Conservation (phyloP, 2,329 filamentous ascomycete species). For the Clarireedia sp. region DNA sequence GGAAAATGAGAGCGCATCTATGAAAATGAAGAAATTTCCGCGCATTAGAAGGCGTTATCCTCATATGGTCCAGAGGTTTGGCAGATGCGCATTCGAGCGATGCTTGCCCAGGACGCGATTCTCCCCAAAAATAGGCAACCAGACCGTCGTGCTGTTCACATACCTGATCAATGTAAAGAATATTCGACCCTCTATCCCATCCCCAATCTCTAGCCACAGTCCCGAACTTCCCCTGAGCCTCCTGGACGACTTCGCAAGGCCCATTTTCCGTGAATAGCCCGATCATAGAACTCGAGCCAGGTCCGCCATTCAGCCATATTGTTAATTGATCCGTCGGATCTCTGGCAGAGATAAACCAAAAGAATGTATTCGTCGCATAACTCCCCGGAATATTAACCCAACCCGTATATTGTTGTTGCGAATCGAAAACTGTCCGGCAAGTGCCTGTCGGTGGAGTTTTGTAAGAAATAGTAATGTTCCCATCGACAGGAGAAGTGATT, state of each 20-base stretch:
- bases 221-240: slow-evolving; percentile 40
- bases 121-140: background rate
- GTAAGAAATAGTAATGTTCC: slow-evolving; percentile 59
- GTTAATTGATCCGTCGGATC: slow-evolving; percentile 43
- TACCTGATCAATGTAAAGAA: slow-evolving; percentile 47
- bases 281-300: slow-evolving; percentile 56
- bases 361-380: slow-evolving; percentile 42
- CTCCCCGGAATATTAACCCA: slow-evolving; percentile 56
- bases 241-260: slow-evolving; percentile 43
- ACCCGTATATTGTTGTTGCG: slow-evolving; percentile 62
- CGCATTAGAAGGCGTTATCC: background rate
- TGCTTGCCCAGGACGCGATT: no score
- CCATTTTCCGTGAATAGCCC: slow-evolving; percentile 56
- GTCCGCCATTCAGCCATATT: slow-evolving; percentile 62
- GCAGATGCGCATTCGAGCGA: no score
- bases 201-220: slow-evolving; percentile 54
- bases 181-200: slow-evolving; percentile 54
- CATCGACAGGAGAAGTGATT: slow-evolving; percentile 53
- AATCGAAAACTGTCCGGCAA: slow-evolving; percentile 56
- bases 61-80: no score
- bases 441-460: slow-evolving; percentile 51
- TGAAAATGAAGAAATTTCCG: background rate
- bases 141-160: slow-evolving; percentile 11
- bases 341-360: slow-evolving; percentile 40
- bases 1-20: background rate